Evolutionary conservation across 2,329 filamentous ascomycete species (phyloP), one percentile per base, ranked within the genome.

Genomic region (Blastomyces percursus): DNA sequence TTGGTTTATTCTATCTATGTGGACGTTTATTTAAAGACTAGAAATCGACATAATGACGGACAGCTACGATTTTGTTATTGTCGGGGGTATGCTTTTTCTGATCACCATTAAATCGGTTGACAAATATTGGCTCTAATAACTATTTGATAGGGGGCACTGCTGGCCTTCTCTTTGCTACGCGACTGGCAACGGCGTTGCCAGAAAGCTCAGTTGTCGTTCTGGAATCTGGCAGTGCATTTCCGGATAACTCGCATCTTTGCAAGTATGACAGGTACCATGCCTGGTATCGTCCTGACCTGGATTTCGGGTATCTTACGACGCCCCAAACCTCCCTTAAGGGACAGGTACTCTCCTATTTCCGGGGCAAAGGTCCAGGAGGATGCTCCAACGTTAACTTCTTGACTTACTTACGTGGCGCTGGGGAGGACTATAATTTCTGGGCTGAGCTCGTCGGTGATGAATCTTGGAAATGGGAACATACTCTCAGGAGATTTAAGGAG

Each of bases 401-500:
- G 70, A 67, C 79, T 40, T 86, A 77, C 70, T 79, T 78, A 2
- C 68, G 71, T 1, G 69, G 70, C 8, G 69, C 68, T 3, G 59
- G 57, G 11, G 63, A 71, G 38, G 73, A 74, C 59, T 70, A 71
- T 54, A 66, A 75, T 50, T 67, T 70, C 50, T 75, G 74, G 74
- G 73, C 70, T 2, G 65, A 70, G 30, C 55, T 74, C 2, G 67
- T 62, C 19, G 69, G 67, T 7, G 71, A 72, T 46, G 61, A 67
- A 16, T 67, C 68, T 2, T 75, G 73, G 73, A 46, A 14, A 19
- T 62, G 60, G 60, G 52, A 60, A n/a, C 27, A 60, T 35, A 42
- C 59, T 21, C 30, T 50, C 32, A 50, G 59, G 48, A 60, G 59
- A 27, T 60, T 51, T 21, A 60, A 52, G 32, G 59, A 60, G 48